Evolutionary conservation across 2,329 filamentous ascomycete species (phyloP).

Genomic region (Rhytidhysteron rufulum): DNA sequence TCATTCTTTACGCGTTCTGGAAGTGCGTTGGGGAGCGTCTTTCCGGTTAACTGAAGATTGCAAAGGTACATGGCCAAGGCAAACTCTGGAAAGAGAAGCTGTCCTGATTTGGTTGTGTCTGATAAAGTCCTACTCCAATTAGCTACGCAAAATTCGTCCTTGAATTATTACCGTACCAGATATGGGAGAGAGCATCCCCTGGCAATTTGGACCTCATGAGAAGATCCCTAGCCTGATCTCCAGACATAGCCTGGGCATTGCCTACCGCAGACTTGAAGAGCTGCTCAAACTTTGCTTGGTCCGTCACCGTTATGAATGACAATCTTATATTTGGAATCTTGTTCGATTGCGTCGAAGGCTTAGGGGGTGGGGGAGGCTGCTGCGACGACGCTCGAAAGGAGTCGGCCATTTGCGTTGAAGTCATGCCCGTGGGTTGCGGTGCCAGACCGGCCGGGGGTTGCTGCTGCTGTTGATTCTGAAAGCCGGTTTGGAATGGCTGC

Average conservation of each 20-base stretch:
- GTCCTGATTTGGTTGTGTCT: slow-evolving; percentile 93
- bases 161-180: slow-evolving; percentile 80
- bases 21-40: slow-evolving; percentile 67
- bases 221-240: slow-evolving; percentile 86
- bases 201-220: slow-evolving; percentile 83
- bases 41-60: slow-evolving; percentile 87
- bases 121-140: slow-evolving; percentile 82
- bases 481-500: slow-evolving; percentile 36
- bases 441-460: slow-evolving; percentile 41
- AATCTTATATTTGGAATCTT: slow-evolving; percentile 92
- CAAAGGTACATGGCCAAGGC: slow-evolving; percentile 98
- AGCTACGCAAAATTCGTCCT: too few species aligned
- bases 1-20: slow-evolving; percentile 92
- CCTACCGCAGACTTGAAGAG: slow-evolving; percentile 94
- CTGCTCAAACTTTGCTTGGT: slow-evolving; percentile 96
- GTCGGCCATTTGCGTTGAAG: slow-evolving; percentile 61
- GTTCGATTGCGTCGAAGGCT: slow-evolving; percentile 61
- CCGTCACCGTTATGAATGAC: slow-evolving; percentile 91
- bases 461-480: slow-evolving; percentile 55
- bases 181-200: slow-evolving; percentile 82
- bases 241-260: slow-evolving; percentile 78
- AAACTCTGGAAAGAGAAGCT: slow-evolving; percentile 96
- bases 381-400: slow-evolving; percentile 49
- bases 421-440: slow-evolving; percentile 57
- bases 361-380: slow-evolving; percentile 51